Evolutionary conservation across 2,329 filamentous ascomycete genomes (phyloP), one percentile per base, ranked within the genome.

Genomic region (Venturiaceae sp.): DNA sequence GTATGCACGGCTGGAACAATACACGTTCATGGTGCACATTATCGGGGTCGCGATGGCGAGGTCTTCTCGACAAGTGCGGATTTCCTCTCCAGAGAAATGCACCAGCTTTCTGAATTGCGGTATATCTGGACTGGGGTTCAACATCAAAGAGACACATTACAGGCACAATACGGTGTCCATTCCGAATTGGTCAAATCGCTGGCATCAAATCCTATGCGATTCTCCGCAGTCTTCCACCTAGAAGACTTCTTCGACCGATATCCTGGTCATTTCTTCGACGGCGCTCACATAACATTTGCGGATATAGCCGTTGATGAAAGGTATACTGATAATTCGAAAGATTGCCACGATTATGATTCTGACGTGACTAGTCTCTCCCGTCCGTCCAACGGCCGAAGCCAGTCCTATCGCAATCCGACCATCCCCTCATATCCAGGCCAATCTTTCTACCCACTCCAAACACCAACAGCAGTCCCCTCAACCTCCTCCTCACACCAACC

Each of bases 221-320:
- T 90, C 64, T 85, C 85, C 0, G 86, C 88, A 0, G 87, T 89
- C 1, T 92, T 94, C 66, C 88, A 94, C 61, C 80, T 92, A 14
- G 90, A 94, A 63, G 88, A 94, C 67, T 95, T 95, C 71, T 92
- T 94, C 64, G 88, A 94, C 64, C 80, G 90, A 30, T 95, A 95
- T 21, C 84, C 83, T 0, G 86, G 84, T 1, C 79, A 83, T 59
- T 76, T 79, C 5, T 88, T 94, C 58, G 88, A 94, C 65, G 83
- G 87, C 1, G 84, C 87, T 1, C 88, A 91, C 66, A 77, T 92
- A 37, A 86, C 82, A 16, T 82, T 94, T 57, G 74, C 81, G 1
- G 88, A 92, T 64, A 80, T 87, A 1, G 71, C 80, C 7, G 72
- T 85, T 14, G 85, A 89, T 62, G 83, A 87, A 64, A 75, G 78